Evolutionary conservation across 2,329 filamentous ascomycete species (phyloP).

Genomic region (Scolecobasidium constrictum): DNA sequence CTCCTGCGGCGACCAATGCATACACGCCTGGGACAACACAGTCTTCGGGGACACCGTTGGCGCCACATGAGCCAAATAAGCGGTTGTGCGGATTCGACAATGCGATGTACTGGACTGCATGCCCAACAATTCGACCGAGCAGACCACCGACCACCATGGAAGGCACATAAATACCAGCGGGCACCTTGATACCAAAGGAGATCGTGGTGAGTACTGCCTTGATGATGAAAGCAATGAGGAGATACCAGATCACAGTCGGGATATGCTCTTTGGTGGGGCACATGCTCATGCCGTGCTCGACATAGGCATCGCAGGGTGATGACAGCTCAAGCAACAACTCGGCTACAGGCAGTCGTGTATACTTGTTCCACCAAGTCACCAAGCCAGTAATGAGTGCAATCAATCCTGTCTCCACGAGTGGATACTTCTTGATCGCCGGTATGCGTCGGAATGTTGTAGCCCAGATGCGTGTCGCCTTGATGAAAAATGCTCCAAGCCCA

Average conservation of each 20-base stretch:
- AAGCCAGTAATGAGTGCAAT: constrained; percentile 79
- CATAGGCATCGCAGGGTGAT: constrained; percentile 69
- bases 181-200: constrained; percentile 93
- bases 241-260: constrained; percentile 58
- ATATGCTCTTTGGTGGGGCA: constrained; percentile 72
- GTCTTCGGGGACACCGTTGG: constrained; percentile 55
- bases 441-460: constrained; percentile 80
- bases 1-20: constrained; percentile 84
- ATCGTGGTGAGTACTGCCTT: constrained; percentile 82
- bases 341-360: constrained; percentile 80
- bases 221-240: constrained; percentile 73
- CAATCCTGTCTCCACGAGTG: constrained; percentile 76
- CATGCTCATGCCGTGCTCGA: constrained; percentile 57
- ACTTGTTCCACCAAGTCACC: constrained; percentile 84
- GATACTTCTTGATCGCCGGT: constrained; percentile 66
- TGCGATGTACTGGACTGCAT: constrained; percentile 72
- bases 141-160: constrained; percentile 97
- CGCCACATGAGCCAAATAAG: constrained; percentile 65
- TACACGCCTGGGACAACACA: constrained; percentile 97
- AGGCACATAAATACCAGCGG: constrained; percentile 93
- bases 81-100: constrained; percentile 59
- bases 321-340: constrained; percentile 86
- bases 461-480: constrained; percentile 89
- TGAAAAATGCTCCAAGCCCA: constrained; percentile 78
- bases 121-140: constrained; percentile 79